Evolutionary conservation across 192 early-diverging fungal genomes (phyloP).

Genomic region (Chytriomyces sp.): DNA sequence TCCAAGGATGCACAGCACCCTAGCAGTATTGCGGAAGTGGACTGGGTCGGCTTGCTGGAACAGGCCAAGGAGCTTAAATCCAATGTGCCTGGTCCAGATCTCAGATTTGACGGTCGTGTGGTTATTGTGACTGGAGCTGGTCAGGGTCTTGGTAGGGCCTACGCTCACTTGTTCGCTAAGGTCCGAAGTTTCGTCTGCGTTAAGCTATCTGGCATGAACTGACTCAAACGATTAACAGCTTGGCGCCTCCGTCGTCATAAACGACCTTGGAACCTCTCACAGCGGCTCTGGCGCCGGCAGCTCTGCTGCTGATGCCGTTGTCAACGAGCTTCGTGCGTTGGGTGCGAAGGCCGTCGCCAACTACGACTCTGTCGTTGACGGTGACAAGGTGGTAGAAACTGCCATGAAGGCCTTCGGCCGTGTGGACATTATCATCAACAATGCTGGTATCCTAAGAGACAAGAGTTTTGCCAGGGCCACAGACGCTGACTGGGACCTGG

Average conservation of each 20-base stretch:
- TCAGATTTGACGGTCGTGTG: conserved; percentile 78
- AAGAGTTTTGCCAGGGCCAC: conserved; percentile 90
- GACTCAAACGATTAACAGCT: conserved; percentile 32
- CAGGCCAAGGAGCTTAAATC: conserved; percentile 67
- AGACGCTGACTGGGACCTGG: conserved; percentile 92
- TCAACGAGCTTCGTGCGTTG: conserved; percentile 73
- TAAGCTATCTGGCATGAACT: background rate
- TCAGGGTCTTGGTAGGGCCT: conserved; percentile 88
- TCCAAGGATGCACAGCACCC: conserved; percentile 67
- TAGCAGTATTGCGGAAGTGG: conserved; percentile 71
- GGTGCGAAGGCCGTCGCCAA: conserved; percentile 91
- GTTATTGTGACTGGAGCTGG: conserved; percentile 91
- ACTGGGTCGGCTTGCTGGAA: conserved; percentile 80
- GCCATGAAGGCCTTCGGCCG: conserved; percentile 79
- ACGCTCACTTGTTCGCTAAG: conserved; percentile 83
- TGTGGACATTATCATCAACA: conserved; percentile 85
- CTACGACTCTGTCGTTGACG: conserved; percentile 94
- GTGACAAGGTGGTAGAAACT: conserved; percentile 89
- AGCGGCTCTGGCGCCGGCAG: conserved; percentile 43
- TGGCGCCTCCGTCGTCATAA: conserved; percentile 91
- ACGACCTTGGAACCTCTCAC: conserved; percentile 75
- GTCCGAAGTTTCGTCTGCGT: conserved; percentile 20
- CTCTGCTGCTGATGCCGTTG: conserved; percentile 72
- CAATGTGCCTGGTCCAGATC: conserved; percentile 58
- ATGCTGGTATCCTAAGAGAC: conserved; percentile 96